Percentiles rank a stretch among this genome's conserved stretches.
Conservation (phyloP, 768 basidiomycete genomes). For the Termitomyces sp. region DNA sequence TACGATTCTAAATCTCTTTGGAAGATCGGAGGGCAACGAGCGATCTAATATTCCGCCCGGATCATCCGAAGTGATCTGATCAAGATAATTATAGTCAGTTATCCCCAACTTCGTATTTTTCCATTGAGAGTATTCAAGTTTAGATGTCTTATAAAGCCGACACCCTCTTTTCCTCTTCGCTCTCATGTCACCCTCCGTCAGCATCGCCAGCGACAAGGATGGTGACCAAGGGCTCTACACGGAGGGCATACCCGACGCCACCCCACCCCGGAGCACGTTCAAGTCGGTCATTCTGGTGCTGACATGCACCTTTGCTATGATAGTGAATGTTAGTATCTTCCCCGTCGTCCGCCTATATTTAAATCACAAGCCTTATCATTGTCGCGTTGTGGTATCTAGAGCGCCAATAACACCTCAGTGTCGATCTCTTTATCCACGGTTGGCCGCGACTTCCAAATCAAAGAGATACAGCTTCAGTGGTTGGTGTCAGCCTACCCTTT, state of each 20-base stretch:
- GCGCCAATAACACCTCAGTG: conserved; percentile 38
- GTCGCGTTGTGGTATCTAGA: conserved; percentile 18
- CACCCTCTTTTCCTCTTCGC: background rate
- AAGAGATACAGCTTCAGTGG: conserved; percentile 58
- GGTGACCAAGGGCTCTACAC: conserved; percentile 1
- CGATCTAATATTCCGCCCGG: too few relatives aligned
- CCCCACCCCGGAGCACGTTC: conserved; percentile 12
- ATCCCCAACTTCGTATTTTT: background rate
- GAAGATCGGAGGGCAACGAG: background rate
- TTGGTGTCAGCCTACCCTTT: conserved; percentile 60
- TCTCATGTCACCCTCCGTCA: conserved; percentile 7
- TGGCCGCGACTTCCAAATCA: conserved; percentile 40
- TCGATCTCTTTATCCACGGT: conserved; percentile 50
- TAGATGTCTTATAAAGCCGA: background rate
- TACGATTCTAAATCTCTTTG: background rate
- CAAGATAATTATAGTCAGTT: background rate
- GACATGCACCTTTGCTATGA: conserved; percentile 22
- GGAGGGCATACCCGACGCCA: background rate
- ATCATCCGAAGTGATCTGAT: conserved; percentile 8
- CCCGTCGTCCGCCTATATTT: background rate
- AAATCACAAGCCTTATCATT: background rate
- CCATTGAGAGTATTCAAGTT: background rate
- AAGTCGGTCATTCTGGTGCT: conserved; percentile 17
- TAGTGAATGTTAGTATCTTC: conserved; percentile 16
- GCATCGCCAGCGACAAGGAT: conserved; percentile 7